Percentiles rank a stretch among this genome's conserved stretches.
phyloP scores from a whole-genome alignment of 441 rosid species.

The Euphorbia schlechtendalii region DNA sequence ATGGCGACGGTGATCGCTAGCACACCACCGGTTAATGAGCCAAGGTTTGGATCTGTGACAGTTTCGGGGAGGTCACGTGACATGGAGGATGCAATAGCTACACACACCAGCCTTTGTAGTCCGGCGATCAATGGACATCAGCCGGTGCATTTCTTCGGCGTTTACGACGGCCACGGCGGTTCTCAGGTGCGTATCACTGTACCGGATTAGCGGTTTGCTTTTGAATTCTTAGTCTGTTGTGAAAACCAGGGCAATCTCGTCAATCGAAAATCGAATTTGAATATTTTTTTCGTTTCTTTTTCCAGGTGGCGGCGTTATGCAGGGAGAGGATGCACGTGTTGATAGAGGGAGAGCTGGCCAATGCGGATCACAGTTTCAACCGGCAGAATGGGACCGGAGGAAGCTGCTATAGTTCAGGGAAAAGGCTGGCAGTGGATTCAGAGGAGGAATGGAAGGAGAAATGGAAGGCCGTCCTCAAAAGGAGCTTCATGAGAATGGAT shows the following conservation, averaged over 20 bases:
- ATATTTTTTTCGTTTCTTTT: background rate
- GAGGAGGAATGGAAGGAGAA: conserved; percentile 19
- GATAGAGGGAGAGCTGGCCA: conserved; percentile 48
- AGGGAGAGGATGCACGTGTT: conserved; percentile 60
- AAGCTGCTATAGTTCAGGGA: conserved; percentile 11
- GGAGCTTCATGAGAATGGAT: conserved; percentile 55
- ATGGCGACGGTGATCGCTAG: background rate
- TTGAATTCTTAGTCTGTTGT: background rate
- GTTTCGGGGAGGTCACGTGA: conserved; percentile 60
- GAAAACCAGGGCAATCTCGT: conserved; percentile 15
- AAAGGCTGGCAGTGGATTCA: background rate
- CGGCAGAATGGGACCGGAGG: conserved; percentile 9
- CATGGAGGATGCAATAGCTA: conserved; percentile 68
- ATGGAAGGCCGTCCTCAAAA: conserved; percentile 48
- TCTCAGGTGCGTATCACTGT: conserved; percentile 36
- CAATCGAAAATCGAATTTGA: conserved; percentile 4
- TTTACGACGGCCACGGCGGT: conserved; percentile 57
- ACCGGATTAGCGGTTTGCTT: background rate
- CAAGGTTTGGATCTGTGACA: conserved; percentile 50
- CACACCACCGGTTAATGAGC: conserved; percentile 18
- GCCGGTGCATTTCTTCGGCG: conserved; percentile 56
- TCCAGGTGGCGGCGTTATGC: conserved; percentile 69
- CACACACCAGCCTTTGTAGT: conserved; percentile 35
- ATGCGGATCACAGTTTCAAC: conserved; percentile 20
- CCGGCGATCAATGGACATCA: conserved; percentile 38